These are phyloP conservation scores for Peribolospora kevripleyi DNA, from an alignment of 768 basidiomycete species.

Conservation along the genomic window DNA sequence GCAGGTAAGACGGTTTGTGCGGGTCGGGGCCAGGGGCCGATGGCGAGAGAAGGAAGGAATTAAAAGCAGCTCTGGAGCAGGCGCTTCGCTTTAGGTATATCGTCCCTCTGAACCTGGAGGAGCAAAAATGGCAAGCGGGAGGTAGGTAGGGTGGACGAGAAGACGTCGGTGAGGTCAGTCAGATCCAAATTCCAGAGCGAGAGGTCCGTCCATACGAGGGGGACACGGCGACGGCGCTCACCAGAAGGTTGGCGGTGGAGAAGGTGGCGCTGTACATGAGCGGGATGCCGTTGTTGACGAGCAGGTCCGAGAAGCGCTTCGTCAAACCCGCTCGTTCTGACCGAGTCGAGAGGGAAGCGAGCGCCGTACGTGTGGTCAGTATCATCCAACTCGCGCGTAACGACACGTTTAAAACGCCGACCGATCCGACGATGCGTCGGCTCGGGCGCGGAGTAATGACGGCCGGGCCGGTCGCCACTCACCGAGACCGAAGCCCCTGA, in stretches of 20 bases:
- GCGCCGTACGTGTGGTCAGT: too few relatives aligned
- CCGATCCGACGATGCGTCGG: neutral
- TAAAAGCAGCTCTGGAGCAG: too few relatives aligned
- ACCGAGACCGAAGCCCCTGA: constrained; percentile 48
- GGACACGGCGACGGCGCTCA: neutral
- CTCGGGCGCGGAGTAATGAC: constrained; percentile 1
- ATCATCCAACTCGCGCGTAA: neutral
- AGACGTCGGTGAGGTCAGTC: too few relatives aligned
- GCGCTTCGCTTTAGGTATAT: too few relatives aligned
- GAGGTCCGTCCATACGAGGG: neutral
- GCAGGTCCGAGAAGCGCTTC: constrained; percentile 45
- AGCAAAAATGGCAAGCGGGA: too few relatives aligned
- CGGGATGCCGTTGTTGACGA: constrained; percentile 34
- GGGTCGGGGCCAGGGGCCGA: too few relatives aligned
- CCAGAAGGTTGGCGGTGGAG: neutral
- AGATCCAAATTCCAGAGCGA: neutral
- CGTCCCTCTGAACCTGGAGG: too few relatives aligned
- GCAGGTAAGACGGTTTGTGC: too few relatives aligned
- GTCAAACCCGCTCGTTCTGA: constrained; percentile 56
- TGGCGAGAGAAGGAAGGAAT: too few relatives aligned
- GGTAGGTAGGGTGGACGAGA: too few relatives aligned
- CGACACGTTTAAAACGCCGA: neutral
- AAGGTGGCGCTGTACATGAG: neutral
- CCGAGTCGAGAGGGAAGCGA: neutral
- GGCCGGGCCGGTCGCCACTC: constrained; percentile 12